phyloP scores from a whole-genome alignment of 192 early-diverging fungal species.

The Coemansia sp. region DNA sequence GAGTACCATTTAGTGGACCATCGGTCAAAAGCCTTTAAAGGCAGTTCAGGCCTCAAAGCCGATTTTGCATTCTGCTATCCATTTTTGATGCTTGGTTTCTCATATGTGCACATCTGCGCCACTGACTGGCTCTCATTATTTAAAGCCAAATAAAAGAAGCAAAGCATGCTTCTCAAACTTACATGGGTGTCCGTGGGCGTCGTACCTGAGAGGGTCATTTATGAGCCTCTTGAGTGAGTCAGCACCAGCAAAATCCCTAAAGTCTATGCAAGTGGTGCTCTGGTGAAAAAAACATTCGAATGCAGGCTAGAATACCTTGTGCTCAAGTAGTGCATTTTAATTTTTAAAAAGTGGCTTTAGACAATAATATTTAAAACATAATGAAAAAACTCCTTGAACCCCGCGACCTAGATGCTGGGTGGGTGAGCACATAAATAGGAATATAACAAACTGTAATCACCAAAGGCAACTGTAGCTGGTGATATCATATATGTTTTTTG shows the following conservation, averaged over 20 bases:
- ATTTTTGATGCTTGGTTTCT: background rate
- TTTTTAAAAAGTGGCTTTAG: too few relatives aligned
- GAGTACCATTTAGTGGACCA: background rate
- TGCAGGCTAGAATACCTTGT: slow-evolving; percentile 7
- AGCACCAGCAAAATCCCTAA: background rate
- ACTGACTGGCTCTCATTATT: too few relatives aligned
- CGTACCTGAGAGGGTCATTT: background rate
- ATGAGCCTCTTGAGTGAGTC: background rate
- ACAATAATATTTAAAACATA: too few relatives aligned
- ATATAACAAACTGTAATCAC: too few relatives aligned
- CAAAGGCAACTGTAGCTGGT: too few relatives aligned
- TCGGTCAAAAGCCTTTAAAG: background rate
- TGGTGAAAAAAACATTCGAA: background rate
- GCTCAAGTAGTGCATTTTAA: slow-evolving; percentile 15
- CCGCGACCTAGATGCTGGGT: too few relatives aligned
- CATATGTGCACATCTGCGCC: background rate
- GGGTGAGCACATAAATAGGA: too few relatives aligned
- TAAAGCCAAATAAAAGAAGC: background rate
- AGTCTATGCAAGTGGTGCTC: background rate
- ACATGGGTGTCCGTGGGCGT: background rate
- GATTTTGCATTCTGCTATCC: background rate
- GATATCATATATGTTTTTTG: too few relatives aligned
- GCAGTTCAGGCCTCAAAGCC: background rate
- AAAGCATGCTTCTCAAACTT: background rate
- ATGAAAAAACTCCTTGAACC: too few relatives aligned